Evolutionary conservation across 2,329 filamentous ascomycete species (phyloP).

Genomic region (Laburnicola sp.): DNA sequence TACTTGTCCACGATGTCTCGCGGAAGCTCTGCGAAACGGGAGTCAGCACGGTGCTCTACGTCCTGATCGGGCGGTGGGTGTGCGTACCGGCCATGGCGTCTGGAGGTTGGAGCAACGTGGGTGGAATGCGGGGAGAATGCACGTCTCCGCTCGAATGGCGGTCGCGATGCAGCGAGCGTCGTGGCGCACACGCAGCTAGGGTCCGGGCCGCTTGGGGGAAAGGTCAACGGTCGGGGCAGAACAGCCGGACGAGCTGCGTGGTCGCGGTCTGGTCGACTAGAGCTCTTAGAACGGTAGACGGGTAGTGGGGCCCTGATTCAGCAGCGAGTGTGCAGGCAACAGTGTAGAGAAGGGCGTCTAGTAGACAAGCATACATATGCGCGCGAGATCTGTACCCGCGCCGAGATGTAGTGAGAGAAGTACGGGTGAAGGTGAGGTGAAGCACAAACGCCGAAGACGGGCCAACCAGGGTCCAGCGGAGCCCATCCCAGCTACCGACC

Average conservation of each 20-base stretch:
- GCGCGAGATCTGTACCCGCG: background rate
- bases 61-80: conserved; percentile 5
- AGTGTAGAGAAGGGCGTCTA: background rate
- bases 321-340: conserved; percentile 1
- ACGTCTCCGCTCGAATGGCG: background rate
- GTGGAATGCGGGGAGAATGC: background rate
- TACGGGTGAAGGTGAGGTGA: background rate
- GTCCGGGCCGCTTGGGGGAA: background rate
- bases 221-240: background rate
- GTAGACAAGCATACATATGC: background rate
- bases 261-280: conserved; percentile 1
- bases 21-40: conserved; percentile 44
- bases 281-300: conserved; percentile 10
- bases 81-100: conserved; percentile 38
- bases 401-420: background rate
- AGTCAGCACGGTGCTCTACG: conserved; percentile 16
- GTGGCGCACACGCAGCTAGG: background rate
- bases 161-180: background rate
- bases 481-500: background rate
- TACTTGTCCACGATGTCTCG: conserved; percentile 55
- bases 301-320: conserved; percentile 17
- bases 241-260: background rate
- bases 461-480: background rate
- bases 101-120: conserved; percentile 7
- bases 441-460: background rate